These are phyloP conservation scores for Monotropa hypopitys DNA, from an alignment of 179 eudicot genomes.

Conservation along the genomic window DNA sequence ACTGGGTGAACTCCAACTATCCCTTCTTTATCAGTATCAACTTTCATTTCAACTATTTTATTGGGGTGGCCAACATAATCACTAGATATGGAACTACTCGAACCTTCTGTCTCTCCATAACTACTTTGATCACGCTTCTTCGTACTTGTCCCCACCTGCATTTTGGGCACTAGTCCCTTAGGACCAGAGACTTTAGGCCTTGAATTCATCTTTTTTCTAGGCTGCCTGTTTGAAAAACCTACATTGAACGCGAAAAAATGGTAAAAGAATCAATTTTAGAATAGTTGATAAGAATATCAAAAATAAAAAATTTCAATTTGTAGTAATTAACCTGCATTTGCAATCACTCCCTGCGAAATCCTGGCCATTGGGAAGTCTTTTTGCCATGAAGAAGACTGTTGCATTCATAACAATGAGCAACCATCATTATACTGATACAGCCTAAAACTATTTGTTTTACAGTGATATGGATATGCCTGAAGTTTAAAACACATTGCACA, in stretches of 20 bases:
- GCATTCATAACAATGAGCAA: not conserved
- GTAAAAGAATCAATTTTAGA: not conserved
- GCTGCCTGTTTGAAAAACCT: slow-evolving; percentile 62
- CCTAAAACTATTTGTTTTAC: not conserved
- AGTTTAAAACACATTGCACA: not conserved
- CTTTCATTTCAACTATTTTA: slow-evolving; percentile 24
- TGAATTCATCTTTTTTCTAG: slow-evolving; percentile 33
- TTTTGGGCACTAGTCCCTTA: slow-evolving; percentile 57
- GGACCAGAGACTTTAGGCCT: slow-evolving; percentile 40
- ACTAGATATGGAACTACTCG: slow-evolving; percentile 17
- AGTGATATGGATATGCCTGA: not conserved
- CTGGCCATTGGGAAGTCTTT: slow-evolving; percentile 26
- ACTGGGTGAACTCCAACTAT: slow-evolving; percentile 14
- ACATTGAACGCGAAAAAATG: not conserved
- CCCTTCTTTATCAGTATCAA: slow-evolving; percentile 18
- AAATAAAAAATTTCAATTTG: not conserved
- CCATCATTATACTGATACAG: not conserved
- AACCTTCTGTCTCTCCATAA: slow-evolving; percentile 28
- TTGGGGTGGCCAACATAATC: slow-evolving; percentile 15
- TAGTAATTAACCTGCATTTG: slow-evolving; percentile 59
- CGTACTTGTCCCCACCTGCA: slow-evolving; percentile 33
- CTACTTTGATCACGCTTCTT: slow-evolving; percentile 35
- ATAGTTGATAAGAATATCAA: not conserved
- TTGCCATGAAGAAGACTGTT: slow-evolving; percentile 41
- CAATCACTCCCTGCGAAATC: slow-evolving; percentile 32